Evolutionary conservation across 352 stramenopile species (phyloP).

Genomic region (Globisporangium splendens): DNA sequence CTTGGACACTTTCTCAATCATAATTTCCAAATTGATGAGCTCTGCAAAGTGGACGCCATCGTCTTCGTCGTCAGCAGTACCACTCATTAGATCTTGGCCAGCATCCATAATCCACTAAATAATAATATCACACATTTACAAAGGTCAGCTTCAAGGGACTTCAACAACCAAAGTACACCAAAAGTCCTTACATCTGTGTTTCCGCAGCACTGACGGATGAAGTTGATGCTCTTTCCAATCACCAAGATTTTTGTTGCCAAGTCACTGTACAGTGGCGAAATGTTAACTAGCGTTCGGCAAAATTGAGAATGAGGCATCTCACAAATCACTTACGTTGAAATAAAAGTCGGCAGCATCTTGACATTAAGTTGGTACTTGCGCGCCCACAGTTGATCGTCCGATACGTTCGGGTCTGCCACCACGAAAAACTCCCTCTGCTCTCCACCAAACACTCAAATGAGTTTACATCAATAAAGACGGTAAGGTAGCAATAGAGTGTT

Average conservation of each 20-base stretch:
- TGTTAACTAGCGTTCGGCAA: too few species aligned
- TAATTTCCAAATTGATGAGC: conserved; percentile 58
- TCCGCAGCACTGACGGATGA: conserved; percentile 94
- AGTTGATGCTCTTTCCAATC: conserved; percentile 99
- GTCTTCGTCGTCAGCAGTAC: conserved; percentile 51
- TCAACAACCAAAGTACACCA: not conserved
- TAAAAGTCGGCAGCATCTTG: conserved; percentile 87
- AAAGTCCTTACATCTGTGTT: conserved; percentile 77
- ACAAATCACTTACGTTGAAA: conserved; percentile 54
- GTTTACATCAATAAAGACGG: not conserved
- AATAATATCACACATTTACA: not conserved
- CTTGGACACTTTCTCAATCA: conserved; percentile 77
- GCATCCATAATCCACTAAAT: conserved; percentile 74
- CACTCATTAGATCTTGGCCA: conserved; percentile 31
- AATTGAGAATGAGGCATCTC: not conserved
- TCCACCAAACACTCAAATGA: not conserved
- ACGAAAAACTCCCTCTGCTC: conserved; percentile 86
- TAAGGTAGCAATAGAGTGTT: not conserved
- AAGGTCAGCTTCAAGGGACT: not conserved
- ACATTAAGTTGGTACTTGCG: conserved; percentile 84
- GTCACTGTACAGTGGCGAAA: conserved; percentile 37
- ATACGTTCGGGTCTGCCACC: conserved; percentile 59
- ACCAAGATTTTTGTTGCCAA: conserved; percentile 93
- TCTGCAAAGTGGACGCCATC: conserved; percentile 68
- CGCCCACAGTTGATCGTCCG: conserved; percentile 80